Percentiles rank a stretch among this genome's conserved stretches.
Conservation (phyloP, 2,329 filamentous ascomycete species). For the Fusarium chuoi region DNA sequence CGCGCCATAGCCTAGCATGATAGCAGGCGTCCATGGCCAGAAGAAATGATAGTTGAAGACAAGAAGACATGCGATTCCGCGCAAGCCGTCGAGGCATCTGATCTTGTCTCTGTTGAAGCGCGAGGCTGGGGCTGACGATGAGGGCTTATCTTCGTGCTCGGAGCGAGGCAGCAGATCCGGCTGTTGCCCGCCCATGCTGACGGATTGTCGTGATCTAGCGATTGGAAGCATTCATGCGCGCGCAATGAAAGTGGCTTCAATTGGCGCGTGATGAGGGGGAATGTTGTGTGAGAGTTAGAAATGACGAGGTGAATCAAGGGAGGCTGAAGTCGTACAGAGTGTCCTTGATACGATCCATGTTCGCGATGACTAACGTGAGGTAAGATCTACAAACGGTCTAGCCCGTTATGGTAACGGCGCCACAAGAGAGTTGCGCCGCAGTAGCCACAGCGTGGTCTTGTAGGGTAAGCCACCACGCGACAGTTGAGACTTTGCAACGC, state of each 20-base stretch:
- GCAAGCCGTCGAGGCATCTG: slow-evolving; percentile 53
- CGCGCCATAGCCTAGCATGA: slow-evolving; percentile 55
- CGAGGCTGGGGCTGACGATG: slow-evolving; percentile 12
- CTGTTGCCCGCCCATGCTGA: slow-evolving; percentile 32
- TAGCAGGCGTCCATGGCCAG: slow-evolving; percentile 53
- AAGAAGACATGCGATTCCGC: slow-evolving; percentile 55
- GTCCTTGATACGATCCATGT: slow-evolving; percentile 25
- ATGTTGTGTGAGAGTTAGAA: background rate
- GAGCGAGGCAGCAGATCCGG: slow-evolving; percentile 33
- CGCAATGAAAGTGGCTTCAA: background rate
- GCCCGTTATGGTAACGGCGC: background rate
- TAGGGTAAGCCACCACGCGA: background rate
- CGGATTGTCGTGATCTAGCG: slow-evolving; percentile 28
- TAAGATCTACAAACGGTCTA: slow-evolving; percentile 17
- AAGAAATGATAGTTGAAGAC: slow-evolving; percentile 57
- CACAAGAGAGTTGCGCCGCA: background rate
- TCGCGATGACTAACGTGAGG: slow-evolving; percentile 9
- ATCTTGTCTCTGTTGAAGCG: slow-evolving; percentile 48
- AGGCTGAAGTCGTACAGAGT: slow-evolving; percentile 22
- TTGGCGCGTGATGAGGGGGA: background rate
- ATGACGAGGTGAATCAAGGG: slow-evolving; percentile 16
- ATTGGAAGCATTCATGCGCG: slow-evolving; percentile 33
- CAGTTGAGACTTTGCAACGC: background rate
- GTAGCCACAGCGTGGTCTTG: background rate
- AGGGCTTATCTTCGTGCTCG: slow-evolving; percentile 21